Evolutionary conservation across 2,329 filamentous ascomycete genomes (phyloP), one percentile per base, ranked within the genome.

Genomic region (Decorospora gaudefroyi): DNA sequence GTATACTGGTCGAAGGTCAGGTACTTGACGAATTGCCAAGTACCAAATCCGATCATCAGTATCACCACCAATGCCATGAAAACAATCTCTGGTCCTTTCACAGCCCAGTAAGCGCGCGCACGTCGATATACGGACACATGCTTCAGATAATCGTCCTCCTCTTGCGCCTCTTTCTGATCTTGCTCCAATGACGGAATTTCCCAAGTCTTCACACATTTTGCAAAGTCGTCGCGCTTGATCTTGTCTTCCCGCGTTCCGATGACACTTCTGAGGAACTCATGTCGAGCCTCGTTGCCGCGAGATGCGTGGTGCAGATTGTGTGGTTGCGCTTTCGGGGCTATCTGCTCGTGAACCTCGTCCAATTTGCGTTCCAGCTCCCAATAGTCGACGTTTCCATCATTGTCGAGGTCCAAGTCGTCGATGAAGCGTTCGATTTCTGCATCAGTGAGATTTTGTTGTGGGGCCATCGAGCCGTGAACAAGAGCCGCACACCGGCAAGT

Each of bases 21-120:
- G 55, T 81, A 82, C 47, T 78, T 80, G 57, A 80, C 70, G 8
- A 78, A 64, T 52, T 83, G 78, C 79, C 79, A 82, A 6, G 76
- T 68, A 2, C 76, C 79, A 54, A 81, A 77, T 0, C 72, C 78
- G 11, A 80, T 55, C 58, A 78, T 74, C 51, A 77, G 68, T 0
- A 65, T 53, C 1, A 78, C 57, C 1, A 82, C 78, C 1, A 81
- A 59, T 0, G 60, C 68, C 6, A 80, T 44, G 53, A 81, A 82
- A 5, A 72, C 55, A 3, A 79, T 71, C 46, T 78, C 74, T 0
- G 78, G 77, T 0, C 78, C 79, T 38, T 78, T 73, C 1, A 83
- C 78, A 10, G 77, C 76, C 77, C 78, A 81, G 55, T 78, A 80
- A 0, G 79, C 76, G 15, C 77, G 71, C 2, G 76, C 46, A 17